A percentile compares a stretch with the other conserved stretches of the same genome.
Conservation (phyloP, 306 rosid species). For the Myrica gale region DNA sequence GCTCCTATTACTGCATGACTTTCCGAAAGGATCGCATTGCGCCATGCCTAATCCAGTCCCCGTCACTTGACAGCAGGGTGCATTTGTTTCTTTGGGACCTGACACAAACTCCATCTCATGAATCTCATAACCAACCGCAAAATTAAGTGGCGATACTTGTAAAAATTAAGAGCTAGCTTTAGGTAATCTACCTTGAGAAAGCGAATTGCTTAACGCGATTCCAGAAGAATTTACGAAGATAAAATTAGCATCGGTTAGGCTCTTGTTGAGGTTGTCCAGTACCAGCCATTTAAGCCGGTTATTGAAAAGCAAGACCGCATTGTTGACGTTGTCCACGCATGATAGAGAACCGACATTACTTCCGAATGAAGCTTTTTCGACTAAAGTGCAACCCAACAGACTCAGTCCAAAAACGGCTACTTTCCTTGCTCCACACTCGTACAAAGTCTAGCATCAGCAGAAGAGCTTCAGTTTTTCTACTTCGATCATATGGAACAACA, state of each 20-base stretch:
- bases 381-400: neutral
- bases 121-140: neutral
- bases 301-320: neutral
- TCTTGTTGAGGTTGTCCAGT: neutral
- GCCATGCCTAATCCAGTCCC: no score
- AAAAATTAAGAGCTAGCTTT: neutral
- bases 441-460: conserved; percentile 3
- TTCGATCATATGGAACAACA: neutral
- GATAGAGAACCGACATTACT: neutral
- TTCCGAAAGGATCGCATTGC: neutral
- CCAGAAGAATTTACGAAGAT: neutral
- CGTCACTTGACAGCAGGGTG: neutral
- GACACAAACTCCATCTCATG: neutral
- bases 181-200: neutral
- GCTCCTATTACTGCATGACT: conserved; percentile 9
- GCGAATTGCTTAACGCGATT: neutral
- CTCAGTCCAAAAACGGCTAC: conserved; percentile 17
- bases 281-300: neutral
- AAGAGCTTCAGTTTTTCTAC: neutral
- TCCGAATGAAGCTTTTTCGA: neutral
- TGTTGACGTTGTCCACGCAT: neutral
- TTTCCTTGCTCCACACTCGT: conserved; percentile 28
- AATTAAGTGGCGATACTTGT: neutral
- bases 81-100: neutral
- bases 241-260: neutral